Base-by-base conservation (phyloP, 257 asterid genomes). In the Petunia axillaris region DNA sequence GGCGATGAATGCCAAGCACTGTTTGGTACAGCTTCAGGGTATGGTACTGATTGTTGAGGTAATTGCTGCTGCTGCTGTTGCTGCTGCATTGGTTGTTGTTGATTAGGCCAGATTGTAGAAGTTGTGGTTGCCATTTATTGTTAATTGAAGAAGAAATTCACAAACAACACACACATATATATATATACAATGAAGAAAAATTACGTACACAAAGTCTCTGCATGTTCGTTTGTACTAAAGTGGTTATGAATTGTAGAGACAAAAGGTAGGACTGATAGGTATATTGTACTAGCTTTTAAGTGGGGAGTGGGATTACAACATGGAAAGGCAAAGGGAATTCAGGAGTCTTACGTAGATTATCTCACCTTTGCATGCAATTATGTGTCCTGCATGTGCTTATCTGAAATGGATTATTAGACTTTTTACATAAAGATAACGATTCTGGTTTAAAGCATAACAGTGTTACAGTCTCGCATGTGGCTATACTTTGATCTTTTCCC, bases 41-140 rank as follows among this genome's bases (percentile, higher is more conserved):
- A 15, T 15, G 85, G 85, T 13, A 81, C 62, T 52, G 77, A 67
- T 74, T 71, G 79, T 41, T 85, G 83, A 4, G 75, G 64, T n/a
- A 44, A 81, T 36, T 44, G 74, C 16, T 80, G 74, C 57, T 57
- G 82, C 15, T 44, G 74, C 16, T 80, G 74, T 46, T 82, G 84
- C 50, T 75, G 84, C 46, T 35, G 41, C 78, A 35, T 1, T 0
- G 40, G 40, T 73, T 50, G 55, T 15, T 81, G 79, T 48, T 65
- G 80, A 68, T 81, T 81, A 4, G 87, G 87, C 71, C 80, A 76
- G 38, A 84, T 15, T 58, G 87, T 54, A 6, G 86, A 43, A 65
- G 58, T 66, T 10, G 77, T 52, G 74, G 80, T 76, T 39, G 85
- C 87, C 89, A 86, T 85, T 78, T 66, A 41, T 14, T 25, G 44